Percentiles rank a stretch among this genome's conserved stretches.
Conservation (phyloP, 73 alveolate genomes). For the Effrenium voratum region DNA sequence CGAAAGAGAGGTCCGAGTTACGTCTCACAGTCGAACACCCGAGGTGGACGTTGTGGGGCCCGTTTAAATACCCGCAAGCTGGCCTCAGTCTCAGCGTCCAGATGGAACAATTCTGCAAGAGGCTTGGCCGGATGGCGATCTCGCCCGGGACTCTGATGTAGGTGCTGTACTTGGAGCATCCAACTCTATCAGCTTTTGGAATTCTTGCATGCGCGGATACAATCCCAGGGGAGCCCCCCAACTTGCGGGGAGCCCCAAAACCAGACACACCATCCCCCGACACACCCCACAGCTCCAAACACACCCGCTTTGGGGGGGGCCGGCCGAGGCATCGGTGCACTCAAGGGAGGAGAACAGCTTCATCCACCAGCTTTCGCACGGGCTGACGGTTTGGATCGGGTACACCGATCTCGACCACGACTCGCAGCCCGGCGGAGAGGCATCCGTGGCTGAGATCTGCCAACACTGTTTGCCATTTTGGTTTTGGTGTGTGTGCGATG, state of each 20-base stretch:
- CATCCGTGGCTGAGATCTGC: background rate
- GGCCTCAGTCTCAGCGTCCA: no score
- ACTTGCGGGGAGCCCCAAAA: background rate
- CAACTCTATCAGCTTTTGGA: no score
- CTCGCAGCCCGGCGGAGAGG: background rate
- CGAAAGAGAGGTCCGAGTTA: no score
- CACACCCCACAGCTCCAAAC: no score
- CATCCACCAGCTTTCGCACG: conserved; percentile 9
- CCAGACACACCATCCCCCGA: no score
- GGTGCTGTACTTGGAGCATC: background rate
- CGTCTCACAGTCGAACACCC: no score
- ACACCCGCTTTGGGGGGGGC: background rate
- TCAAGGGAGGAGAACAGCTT: conserved; percentile 49
- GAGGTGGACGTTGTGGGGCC: no score
- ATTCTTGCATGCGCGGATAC: background rate
- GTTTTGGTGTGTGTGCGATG: no score
- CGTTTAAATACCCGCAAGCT: no score
- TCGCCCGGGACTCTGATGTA: background rate
- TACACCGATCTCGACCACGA: conserved; percentile 59
- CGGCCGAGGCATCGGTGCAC: conserved; percentile 37
- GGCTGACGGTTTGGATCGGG: conserved; percentile 75
- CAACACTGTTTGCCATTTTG: no score
- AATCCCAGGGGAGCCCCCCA: background rate
- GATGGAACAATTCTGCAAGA: no score
- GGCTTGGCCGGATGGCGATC: background rate